These are phyloP conservation scores for Gastrolobium bilobum DNA, from an alignment of 306 rosid genomes.

Conservation along the genomic window DNA sequence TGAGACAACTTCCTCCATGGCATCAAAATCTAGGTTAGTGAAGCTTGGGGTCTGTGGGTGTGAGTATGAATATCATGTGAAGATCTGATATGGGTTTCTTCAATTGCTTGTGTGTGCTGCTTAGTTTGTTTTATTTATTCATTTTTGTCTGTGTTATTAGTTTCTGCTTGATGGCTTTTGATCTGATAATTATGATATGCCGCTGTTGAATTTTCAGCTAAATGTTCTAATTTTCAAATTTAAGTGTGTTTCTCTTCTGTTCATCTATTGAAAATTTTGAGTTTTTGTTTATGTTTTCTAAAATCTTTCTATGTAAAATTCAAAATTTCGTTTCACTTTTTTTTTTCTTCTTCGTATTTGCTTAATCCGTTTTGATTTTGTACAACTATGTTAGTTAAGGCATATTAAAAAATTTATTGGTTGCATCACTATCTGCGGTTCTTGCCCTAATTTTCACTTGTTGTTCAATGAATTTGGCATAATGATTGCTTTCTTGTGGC, in stretches of 20 bases:
- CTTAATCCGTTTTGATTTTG: slow-evolving; percentile 22
- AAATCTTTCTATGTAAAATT: slow-evolving; percentile 8
- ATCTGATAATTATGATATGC: slow-evolving; percentile 54
- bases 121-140: background rate
- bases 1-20: slow-evolving; percentile 55
- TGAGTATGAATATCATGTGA: background rate
- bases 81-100: slow-evolving; percentile 66
- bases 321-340: slow-evolving; percentile 29
- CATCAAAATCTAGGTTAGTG: slow-evolving; percentile 84
- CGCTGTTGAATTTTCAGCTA: background rate
- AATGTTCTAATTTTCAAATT: background rate
- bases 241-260: background rate
- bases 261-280: slow-evolving; percentile 20
- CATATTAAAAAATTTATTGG: slow-evolving; percentile 19
- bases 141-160: background rate
- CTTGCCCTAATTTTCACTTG: slow-evolving; percentile 5
- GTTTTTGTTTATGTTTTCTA: background rate
- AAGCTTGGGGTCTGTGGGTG: background rate
- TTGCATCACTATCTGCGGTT: slow-evolving; percentile 40
- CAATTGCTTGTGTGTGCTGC: slow-evolving; percentile 2
- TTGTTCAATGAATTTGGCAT: slow-evolving; percentile 10
- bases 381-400: background rate
- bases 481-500: slow-evolving; percentile 4
- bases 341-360: slow-evolving; percentile 11
- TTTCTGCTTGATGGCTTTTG: slow-evolving; percentile 49